These are phyloP conservation scores for Linderina pennispora DNA, from an alignment of 192 early-diverging fungal species.

Conservation along the genomic window DNA sequence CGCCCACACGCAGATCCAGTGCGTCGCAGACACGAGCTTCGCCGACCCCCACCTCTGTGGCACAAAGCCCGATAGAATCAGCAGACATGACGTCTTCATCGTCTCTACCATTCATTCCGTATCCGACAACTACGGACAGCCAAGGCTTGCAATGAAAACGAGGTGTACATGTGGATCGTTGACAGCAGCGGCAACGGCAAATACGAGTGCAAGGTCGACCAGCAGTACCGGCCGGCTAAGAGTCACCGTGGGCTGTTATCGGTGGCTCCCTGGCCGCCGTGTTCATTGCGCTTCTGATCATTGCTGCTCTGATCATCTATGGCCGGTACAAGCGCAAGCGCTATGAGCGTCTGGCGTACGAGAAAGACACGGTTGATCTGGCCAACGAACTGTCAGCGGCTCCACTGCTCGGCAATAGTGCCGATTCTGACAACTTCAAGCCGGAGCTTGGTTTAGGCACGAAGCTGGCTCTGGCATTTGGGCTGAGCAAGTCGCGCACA, in stretches of 20 bases:
- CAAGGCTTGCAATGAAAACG: too few species aligned
- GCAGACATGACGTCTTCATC: too few species aligned
- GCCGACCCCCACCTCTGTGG: too few species aligned
- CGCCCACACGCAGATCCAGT: too few species aligned
- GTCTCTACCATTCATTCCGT: too few species aligned
- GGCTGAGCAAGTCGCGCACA: background rate
- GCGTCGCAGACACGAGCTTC: too few species aligned
- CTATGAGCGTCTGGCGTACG: slow-evolving; percentile 18
- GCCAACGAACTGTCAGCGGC: slow-evolving; percentile 31
- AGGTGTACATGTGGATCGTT: too few species aligned
- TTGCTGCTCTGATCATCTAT: slow-evolving; percentile 13
- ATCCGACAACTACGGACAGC: too few species aligned
- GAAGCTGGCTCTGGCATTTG: background rate
- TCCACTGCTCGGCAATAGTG: slow-evolving; percentile 5
- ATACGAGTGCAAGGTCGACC: slow-evolving; percentile 17
- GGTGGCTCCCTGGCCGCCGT: slow-evolving; percentile 37
- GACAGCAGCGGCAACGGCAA: background rate
- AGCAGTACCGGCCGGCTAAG: slow-evolving; percentile 24
- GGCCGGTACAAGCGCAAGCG: slow-evolving; percentile 10
- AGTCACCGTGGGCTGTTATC: too few species aligned
- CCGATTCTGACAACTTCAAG: background rate
- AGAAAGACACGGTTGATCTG: slow-evolving; percentile 34
- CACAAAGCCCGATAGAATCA: too few species aligned
- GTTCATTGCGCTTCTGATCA: slow-evolving; percentile 16
- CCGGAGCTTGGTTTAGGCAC: background rate